Base-by-base conservation (phyloP, 805 yeast species). In the Lipomyces chichibuensis region DNA sequence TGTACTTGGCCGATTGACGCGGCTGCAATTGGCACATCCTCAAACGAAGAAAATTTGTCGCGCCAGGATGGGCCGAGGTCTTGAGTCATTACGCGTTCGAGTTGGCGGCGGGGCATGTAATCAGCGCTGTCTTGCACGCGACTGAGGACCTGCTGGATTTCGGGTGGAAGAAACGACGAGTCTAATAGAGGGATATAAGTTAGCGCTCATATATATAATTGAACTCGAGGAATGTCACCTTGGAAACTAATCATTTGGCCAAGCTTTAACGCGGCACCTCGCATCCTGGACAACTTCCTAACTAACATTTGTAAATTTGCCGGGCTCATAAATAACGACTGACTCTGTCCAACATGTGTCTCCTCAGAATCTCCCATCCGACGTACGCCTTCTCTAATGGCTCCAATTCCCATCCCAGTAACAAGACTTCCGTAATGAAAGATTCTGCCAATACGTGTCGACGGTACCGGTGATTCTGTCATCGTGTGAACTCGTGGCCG, bases 1-100 rank as follows among this genome's bases (percentile, higher is more conserved):
- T 95, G 99, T 6, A 95, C 98, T 78, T 95, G 98, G 1, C 98
- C 98, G 71, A 95, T 95, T 4, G 97, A 92, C 0, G 99, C 97
- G 2, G 99, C 98, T 0, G 98, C 98, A 64, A 95, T 86, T 4
- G 99, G 99, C 27, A 89, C 83, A 71, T 91, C 95, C 65, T 92
- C 91, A 77, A 95, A 95, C 1, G 85, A 80, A 11, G 88, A 79
- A 76, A 91, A 95, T 49, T 87, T 82, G 3, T 80, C 75, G 69
- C 90, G 84, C 99, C 99, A 95, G 66, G 85, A 82, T 8, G 79
- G 80, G 14, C 98, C 98, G 63, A 95, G 83, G 70, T 92, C 95
- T 11, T 80, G 77, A 8, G 81, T 76, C 85, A 95, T 84, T 2
- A 91, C 91, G 64, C 84, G 83, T 71, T 92, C 92, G 62, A 95